These are phyloP conservation scores for Antrodiella citrinella DNA, from an alignment of 768 basidiomycete genomes.

Conservation along the genomic window DNA sequence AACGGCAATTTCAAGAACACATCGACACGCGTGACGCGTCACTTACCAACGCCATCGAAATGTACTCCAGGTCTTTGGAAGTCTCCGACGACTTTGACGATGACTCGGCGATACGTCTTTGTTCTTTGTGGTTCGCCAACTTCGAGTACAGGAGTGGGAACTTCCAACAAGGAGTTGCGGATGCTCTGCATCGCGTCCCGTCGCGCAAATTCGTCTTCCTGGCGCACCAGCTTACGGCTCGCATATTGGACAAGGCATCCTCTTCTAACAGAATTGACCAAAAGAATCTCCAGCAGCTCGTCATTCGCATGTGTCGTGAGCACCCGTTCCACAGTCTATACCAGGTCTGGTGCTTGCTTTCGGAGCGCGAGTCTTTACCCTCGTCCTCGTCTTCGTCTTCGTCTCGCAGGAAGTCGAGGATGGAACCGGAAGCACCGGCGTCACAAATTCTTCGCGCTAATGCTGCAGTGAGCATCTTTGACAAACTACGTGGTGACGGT, in stretches of 20 bases:
- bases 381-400: slow-evolving; percentile 7
- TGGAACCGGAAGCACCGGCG: slow-evolving; percentile 31
- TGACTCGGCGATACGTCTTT: slow-evolving; percentile 70
- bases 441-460: slow-evolving; percentile 51
- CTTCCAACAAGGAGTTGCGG: slow-evolving; percentile 33
- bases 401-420: slow-evolving; percentile 38
- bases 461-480: slow-evolving; percentile 59
- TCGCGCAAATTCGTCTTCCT: slow-evolving; percentile 88
- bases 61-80: slow-evolving; percentile 76
- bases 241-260: slow-evolving; percentile 44
- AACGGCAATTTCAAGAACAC: slow-evolving; percentile 32
- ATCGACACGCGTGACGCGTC: slow-evolving; percentile 45
- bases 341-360: slow-evolving; percentile 72
- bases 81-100: slow-evolving; percentile 68
- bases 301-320: slow-evolving; percentile 74
- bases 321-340: slow-evolving; percentile 94
- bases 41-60: slow-evolving; percentile 67
- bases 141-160: slow-evolving; percentile 43
- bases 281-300: slow-evolving; percentile 48
- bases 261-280: slow-evolving; percentile 30
- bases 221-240: slow-evolving; percentile 90
- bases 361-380: slow-evolving; percentile 20
- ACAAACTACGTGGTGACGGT: slow-evolving; percentile 40
- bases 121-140: slow-evolving; percentile 89
- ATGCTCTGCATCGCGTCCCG: slow-evolving; percentile 54